phyloP scores from a whole-genome alignment of 192 early-diverging fungal species.

The Cetraspora pellucida region DNA sequence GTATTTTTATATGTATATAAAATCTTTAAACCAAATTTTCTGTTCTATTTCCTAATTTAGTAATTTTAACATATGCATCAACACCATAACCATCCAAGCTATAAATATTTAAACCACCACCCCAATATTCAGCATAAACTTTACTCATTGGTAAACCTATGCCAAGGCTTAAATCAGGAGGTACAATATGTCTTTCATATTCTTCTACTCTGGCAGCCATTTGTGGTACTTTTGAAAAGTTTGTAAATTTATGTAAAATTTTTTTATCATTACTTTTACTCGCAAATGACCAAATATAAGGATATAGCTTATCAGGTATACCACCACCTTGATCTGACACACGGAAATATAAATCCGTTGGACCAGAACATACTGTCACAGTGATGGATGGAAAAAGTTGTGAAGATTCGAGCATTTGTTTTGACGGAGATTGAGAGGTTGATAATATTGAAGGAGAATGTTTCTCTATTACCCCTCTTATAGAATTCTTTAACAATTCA shows the following conservation, averaged over 20 bases:
- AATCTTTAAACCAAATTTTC: constrained; percentile 52
- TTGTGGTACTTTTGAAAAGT: constrained; percentile 75
- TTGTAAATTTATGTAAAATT: constrained; percentile 59
- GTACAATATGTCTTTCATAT: constrained; percentile 38
- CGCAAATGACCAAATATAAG: constrained; percentile 82
- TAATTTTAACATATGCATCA: constrained; percentile 86
- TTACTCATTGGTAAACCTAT: constrained; percentile 89
- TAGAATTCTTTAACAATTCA: constrained; percentile 87
- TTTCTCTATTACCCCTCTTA: constrained; percentile 68
- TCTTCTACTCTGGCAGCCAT: constrained; percentile 81
- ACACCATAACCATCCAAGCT: constrained; percentile 89
- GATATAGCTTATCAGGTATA: constrained; percentile 63
- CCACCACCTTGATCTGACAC: constrained; percentile 94
- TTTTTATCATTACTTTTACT: constrained; percentile 33
- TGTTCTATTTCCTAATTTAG: constrained; percentile 65
- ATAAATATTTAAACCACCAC: constrained; percentile 77
- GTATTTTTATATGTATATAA: not conserved
- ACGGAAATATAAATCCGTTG: constrained; percentile 82
- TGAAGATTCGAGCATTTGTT: not conserved
- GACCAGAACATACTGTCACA: constrained; percentile 80
- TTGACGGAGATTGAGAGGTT: constrained; percentile 9
- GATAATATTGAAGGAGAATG: constrained; percentile 42
- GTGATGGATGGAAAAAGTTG: constrained; percentile 72
- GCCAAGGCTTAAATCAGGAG: constrained; percentile 64
- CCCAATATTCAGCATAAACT: constrained; percentile 96